Conservation (phyloP, 2,329 filamentous ascomycete species). For the Cytospora paraplurivora region DNA sequence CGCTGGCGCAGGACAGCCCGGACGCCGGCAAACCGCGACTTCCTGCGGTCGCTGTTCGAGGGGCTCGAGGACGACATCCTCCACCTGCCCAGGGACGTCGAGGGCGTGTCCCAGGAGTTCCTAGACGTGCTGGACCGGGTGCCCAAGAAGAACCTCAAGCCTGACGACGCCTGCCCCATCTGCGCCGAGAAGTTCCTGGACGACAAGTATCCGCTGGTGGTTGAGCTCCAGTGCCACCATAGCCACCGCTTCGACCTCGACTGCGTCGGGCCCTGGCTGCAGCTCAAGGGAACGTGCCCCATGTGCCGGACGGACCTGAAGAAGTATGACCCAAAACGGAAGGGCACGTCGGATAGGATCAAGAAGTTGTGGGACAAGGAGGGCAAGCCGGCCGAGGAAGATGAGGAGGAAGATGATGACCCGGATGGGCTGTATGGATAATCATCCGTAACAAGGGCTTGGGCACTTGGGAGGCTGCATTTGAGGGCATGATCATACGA, state of each 20-base stretch:
- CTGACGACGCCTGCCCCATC: slow-evolving; percentile 61
- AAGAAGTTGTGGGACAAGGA: slow-evolving; percentile 45
- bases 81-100: slow-evolving; percentile 53
- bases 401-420: slow-evolving; percentile 58
- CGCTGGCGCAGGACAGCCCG: slow-evolving; percentile 52
- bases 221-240: slow-evolving; percentile 63
- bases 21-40: slow-evolving; percentile 48
- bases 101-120: slow-evolving; percentile 60
- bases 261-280: slow-evolving; percentile 67
- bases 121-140: slow-evolving; percentile 63
- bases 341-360: slow-evolving; percentile 19
- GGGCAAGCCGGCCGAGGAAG: slow-evolving; percentile 49
- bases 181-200: slow-evolving; percentile 64
- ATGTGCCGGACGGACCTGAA: slow-evolving; percentile 63
- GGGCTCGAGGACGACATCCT: slow-evolving; percentile 54
- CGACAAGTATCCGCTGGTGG: slow-evolving; percentile 63
- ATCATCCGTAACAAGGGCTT: neutral
- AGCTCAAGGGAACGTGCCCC: slow-evolving; percentile 65
- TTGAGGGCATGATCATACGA: neutral
- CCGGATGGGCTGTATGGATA: slow-evolving; percentile 51
- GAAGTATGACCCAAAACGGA: slow-evolving; percentile 37
- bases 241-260: slow-evolving; percentile 66
- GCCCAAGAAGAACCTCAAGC: slow-evolving; percentile 49
- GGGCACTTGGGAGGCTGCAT: neutral
- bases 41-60: slow-evolving; percentile 53